Evolutionary conservation across 2,329 filamentous ascomycete species (phyloP), one percentile per base, ranked within the genome.

Genomic region (Aspergillus viridinutans): DNA sequence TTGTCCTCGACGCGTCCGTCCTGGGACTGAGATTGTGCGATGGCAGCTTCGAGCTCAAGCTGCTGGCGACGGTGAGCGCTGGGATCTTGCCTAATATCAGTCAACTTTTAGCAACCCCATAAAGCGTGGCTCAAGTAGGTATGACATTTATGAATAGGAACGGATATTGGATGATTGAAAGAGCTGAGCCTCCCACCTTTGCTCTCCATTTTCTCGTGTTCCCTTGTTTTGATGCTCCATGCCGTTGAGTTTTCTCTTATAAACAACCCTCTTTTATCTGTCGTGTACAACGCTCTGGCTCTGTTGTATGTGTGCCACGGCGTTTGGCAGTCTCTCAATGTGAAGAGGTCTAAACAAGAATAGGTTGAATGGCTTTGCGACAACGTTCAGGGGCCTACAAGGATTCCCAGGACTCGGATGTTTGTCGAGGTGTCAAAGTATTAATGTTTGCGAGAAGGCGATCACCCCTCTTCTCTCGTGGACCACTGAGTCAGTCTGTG

Each of bases 1-100:
- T 53, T 35, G 25, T 56, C 53, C 49, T 64, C 61, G 28, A 52
- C 28, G 6, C 43, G 26, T 40, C 23, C 55, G 10, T 54, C 57
- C 32, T 47, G 38, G 35, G 32, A 17, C 50, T 48, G 51, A 25
- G 54, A 40, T 35, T 48, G 29, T 23, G 28, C 17, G 40, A 47
- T 38, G 32, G 53, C 35, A 14, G 53, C 32, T 14, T 60, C 56
- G 52, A 40, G 17, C 38, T 43, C 52, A n/a, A 40, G 17, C 38
- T 26, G 45, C 48, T 49, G 55, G 47, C 23, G 38, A 49, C 52
- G 49, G 20, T 20, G 47, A 21, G 55, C 54, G 53, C 57, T 58
- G 45, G 52, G 38, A 42, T 58, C 52, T 35, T 45, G 42, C 10
- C 56, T 57, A 45, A 38, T 25, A 25, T 47, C 9, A 49, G 28